Evolutionary conservation across 2,329 filamentous ascomycete species (phyloP), one percentile per base, ranked within the genome.

Genomic region (Exophiala viscosa): DNA sequence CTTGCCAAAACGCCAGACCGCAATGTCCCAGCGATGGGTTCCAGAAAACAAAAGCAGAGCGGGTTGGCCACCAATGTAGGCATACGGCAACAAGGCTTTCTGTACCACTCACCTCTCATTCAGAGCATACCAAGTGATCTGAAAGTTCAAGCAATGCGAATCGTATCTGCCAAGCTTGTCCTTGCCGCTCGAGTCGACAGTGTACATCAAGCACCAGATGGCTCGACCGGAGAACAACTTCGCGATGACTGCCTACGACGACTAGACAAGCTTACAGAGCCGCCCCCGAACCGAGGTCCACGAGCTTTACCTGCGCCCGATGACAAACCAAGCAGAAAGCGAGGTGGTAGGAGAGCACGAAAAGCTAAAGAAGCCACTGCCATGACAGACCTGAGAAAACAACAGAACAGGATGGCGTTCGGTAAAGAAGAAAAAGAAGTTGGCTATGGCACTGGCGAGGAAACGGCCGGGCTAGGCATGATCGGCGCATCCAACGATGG

Each of bases 301-400:
- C 85, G 90, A 56, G 93, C 93, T 1, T 80, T 97, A 0, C 92
- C 92, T 1, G 88, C 89, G 0, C 93, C 93, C 0, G 93, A 97
- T 66, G 93, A 99, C 71, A 99, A 97, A 69, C 93, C 90, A 1
- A 85, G 88, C 0, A 81, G 91, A 32, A 99, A 99, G 70, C 87
- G 93, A 60, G 93, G 93, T 69, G 93, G 93, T 46, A 80, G 92
- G 50, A 80, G 90, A 60, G 93, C 91, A 10, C 79, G 93, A 52
- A 96, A 96, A 70, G 92, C 92, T 55, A 99, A 99, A 79, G 93
- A 96, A 70, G 91, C 92, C 3, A 89, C 89, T 5, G 92, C 93
- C 55, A 95, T 96, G 90, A 99, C 93, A 0, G 93, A 99, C 50
- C 76, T 99, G 28, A 85, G 91, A 60, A 96, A 97, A 70, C 90